Base-by-base conservation (phyloP, 2,329 filamentous ascomycete genomes). In the Fusarium pininemorale region DNA sequence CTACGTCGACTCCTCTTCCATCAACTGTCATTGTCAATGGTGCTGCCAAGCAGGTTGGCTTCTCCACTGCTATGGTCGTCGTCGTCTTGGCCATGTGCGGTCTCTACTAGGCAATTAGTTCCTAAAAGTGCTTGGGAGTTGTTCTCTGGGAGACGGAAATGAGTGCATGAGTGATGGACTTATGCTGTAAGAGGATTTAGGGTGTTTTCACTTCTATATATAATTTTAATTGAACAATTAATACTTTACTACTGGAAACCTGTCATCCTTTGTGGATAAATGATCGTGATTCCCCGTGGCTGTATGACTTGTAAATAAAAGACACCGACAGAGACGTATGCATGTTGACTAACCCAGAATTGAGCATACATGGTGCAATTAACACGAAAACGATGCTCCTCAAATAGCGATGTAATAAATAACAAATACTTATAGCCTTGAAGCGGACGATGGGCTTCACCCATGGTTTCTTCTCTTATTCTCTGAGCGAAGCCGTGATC, bases 41-140 rank as follows among this genome's bases (percentile, higher is more conserved):
- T 3, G 73, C 70, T 11, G 45, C 59, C 14, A 75, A 73, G 56
- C 61, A 75, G 4, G 58, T 62, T 1, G 35, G 70, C 4, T 50
- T 75, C 28, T 24, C 66, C 18, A 47, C 50, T 22, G 65, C 63
- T 5, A 32, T 74, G 14, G 38, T 22, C 3, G 54, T 44, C 3
- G 53, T 32, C 13, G 56, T 41, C 7, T 11, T 68, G 20, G 51
- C 59, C 10, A 64, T 75, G n/a, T 3, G 14, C 20, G 57, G 48
- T 6, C 53, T 75, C 9, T 75, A 70, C 26, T 75, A 70, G 37
- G 15, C 15, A 42, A 12, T 3, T 10, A 11, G 2, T 0, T 1
- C 16, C 8, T 7, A 39, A 39, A 32, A 22, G 26, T 28, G 2
- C 0, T 14, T 2, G 12, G 8, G 7, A 8, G 1, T 4, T 7